Conservation (phyloP, 1,284 basidiomycete species). For the Naganishia albida region DNA sequence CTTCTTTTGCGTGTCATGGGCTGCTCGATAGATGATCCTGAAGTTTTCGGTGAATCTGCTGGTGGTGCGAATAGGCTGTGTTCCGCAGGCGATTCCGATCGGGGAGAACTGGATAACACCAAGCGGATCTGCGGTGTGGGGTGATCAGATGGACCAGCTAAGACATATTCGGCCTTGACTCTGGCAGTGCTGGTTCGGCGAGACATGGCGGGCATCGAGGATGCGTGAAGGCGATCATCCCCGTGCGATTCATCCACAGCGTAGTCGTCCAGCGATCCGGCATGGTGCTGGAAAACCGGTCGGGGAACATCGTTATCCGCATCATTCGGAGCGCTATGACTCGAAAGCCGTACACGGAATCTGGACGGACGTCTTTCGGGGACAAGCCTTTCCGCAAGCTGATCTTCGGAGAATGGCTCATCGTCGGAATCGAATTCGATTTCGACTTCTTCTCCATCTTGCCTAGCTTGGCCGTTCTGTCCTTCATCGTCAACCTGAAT, state of each 20-base stretch:
- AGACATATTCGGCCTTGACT: conserved; percentile 49
- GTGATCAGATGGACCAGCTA: conserved; percentile 44
- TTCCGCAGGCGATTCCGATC: conserved; percentile 10
- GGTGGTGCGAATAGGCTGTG: background rate
- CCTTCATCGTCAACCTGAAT: conserved; percentile 5
- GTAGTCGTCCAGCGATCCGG: background rate
- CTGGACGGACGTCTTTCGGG: conserved; percentile 18
- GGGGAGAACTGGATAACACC: conserved; percentile 37
- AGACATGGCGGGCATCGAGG: background rate
- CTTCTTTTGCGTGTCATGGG: background rate
- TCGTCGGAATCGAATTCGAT: conserved; percentile 21
- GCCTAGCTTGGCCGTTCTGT: background rate
- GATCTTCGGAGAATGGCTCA: background rate
- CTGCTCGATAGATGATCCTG: background rate
- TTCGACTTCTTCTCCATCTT: conserved; percentile 30
- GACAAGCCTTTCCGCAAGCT: background rate
- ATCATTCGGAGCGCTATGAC: conserved; percentile 15
- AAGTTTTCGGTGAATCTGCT: background rate
- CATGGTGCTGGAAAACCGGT: conserved; percentile 2
- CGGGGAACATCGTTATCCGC: background rate
- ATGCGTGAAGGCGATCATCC: conserved; percentile 3
- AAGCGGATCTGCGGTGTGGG: conserved; percentile 52
- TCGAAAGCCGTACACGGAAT: conserved; percentile 24
- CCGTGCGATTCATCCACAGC: conserved; percentile 10
- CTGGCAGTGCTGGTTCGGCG: conserved; percentile 13